phyloP scores from a whole-genome alignment of 192 early-diverging fungal species.

The Rhizophlyctis rosea region DNA sequence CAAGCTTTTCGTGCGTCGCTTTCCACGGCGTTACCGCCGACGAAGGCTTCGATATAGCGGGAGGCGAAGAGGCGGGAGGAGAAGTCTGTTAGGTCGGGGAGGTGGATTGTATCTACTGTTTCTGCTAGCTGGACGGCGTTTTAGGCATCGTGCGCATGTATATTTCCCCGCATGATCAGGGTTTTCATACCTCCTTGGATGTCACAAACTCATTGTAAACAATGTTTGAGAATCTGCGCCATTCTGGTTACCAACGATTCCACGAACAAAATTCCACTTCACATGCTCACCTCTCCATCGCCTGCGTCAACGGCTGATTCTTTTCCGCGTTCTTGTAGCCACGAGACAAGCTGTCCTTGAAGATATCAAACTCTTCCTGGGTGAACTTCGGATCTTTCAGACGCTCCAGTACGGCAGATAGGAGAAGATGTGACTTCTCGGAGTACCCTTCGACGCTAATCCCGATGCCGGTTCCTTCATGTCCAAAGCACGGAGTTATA shows the following conservation, averaged over 20 bases:
- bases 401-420: slow-evolving; percentile 20
- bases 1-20: slow-evolving; percentile 18
- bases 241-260: too few relatives aligned
- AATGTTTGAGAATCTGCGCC: not conserved
- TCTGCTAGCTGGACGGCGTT: slow-evolving; percentile 19
- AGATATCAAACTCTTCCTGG: slow-evolving; percentile 25
- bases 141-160: too few relatives aligned
- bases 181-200: not conserved
- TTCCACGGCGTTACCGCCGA: slow-evolving; percentile 28
- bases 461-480: slow-evolving; percentile 24
- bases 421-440: slow-evolving; percentile 21
- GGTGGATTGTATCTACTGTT: slow-evolving; percentile 14
- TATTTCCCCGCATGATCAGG: too few relatives aligned
- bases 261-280: too few relatives aligned
- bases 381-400: slow-evolving; percentile 21
- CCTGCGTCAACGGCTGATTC: slow-evolving; percentile 35
- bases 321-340: slow-evolving; percentile 27
- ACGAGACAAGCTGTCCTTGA: slow-evolving; percentile 16
- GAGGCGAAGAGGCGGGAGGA: slow-evolving; percentile 9
- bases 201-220: not conserved
- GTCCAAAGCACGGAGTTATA: not conserved
- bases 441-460: slow-evolving; percentile 35
- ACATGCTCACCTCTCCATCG: slow-evolving; percentile 17
- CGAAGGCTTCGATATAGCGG: slow-evolving; percentile 33
- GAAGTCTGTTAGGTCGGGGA: slow-evolving; percentile 26